Evolutionary conservation across 495 filamentous ascomycete genomes (phyloP).

Genomic region (Penicillium salamii): DNA sequence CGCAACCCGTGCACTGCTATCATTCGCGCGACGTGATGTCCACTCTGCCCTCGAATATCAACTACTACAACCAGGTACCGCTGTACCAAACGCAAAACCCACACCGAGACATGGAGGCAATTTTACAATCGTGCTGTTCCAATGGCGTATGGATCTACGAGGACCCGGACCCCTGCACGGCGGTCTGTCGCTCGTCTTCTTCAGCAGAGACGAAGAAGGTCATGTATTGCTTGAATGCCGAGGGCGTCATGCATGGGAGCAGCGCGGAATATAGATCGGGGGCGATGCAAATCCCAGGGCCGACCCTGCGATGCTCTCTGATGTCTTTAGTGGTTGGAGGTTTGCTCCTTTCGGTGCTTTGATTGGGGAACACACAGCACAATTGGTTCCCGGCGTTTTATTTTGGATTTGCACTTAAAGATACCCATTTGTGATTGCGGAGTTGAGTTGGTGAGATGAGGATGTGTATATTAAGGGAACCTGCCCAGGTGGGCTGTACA

Average conservation of each 20-base stretch:
- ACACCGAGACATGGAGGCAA: constrained; percentile 3
- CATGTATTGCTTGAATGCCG: constrained; percentile 18
- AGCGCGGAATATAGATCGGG: not conserved
- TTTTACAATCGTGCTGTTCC: constrained; percentile 13
- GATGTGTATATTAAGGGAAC: not conserved
- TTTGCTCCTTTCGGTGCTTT: constrained; percentile 7
- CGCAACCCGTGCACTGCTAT: constrained; percentile 11
- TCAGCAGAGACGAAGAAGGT: constrained; percentile 8
- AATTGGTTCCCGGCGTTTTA: constrained; percentile 9
- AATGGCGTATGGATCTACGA: constrained; percentile 9
- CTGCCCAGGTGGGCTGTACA: no score
- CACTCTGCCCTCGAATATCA: not conserved
- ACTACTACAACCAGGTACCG: constrained; percentile 18
- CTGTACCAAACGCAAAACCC: constrained; percentile 13
- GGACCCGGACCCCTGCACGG: constrained; percentile 19
- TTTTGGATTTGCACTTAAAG: not conserved
- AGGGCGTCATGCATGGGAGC: constrained; percentile 8
- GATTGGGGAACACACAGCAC: not conserved
- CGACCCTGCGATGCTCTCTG: not conserved
- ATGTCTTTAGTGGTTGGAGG: constrained; percentile 5
- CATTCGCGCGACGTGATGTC: constrained; percentile 10
- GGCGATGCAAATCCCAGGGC: not conserved
- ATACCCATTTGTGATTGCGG: constrained; percentile 8
- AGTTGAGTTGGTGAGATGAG: not conserved
- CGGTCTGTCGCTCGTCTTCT: constrained; percentile 11